Conservation (phyloP, 371 early-diverging fungal genomes). For the Blakeslea trispora region DNA sequence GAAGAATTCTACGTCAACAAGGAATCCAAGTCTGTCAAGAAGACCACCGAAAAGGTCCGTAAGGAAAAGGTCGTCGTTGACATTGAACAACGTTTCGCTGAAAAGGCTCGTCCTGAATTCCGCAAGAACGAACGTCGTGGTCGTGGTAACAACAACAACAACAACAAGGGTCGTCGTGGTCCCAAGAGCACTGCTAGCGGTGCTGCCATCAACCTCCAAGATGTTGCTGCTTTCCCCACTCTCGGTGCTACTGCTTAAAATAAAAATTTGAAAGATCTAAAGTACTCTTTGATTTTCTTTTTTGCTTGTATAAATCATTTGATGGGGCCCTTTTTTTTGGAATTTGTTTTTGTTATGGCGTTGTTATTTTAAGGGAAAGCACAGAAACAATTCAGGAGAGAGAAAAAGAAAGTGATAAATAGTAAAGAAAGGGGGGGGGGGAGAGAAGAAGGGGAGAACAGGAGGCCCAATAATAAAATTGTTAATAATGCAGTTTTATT, state of each 20-base stretch:
- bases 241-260: conserved; percentile 59
- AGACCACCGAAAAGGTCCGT: conserved; percentile 42
- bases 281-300: no score
- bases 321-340: no score
- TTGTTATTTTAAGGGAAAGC: no score
- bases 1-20: conserved; percentile 68
- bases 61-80: conserved; percentile 64
- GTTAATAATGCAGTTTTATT: no score
- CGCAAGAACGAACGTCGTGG: conserved; percentile 34
- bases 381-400: no score
- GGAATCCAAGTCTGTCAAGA: conserved; percentile 45
- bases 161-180: conserved; percentile 43
- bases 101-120: conserved; percentile 48
- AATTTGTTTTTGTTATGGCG: no score
- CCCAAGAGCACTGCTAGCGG: conserved; percentile 36
- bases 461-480: no score
- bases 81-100: conserved; percentile 54
- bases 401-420: no score
- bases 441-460: no score
- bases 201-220: conserved; percentile 69
- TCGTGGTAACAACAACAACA: conserved; percentile 36
- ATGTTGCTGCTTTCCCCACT: conserved; percentile 77
- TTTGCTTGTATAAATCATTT: no score
- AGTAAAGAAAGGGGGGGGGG: no score
- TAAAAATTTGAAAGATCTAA: conserved; percentile 2